phyloP scores from a whole-genome alignment of 2,329 filamentous ascomycete genomes.

The Aspergillus sp. region DNA sequence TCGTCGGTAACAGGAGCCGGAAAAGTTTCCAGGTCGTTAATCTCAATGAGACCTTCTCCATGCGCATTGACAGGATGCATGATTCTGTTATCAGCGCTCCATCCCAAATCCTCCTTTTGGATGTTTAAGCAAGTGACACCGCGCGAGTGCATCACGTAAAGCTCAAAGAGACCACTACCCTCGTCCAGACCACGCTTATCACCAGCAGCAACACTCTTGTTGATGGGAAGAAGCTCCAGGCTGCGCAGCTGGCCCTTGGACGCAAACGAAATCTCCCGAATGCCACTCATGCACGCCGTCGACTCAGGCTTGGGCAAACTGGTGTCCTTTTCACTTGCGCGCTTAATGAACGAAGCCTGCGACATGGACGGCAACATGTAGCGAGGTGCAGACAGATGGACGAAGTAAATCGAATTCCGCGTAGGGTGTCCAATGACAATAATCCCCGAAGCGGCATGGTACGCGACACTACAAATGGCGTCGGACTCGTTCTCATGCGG shows the following conservation, averaged over 20 bases:
- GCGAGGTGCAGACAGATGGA: conserved; percentile 87
- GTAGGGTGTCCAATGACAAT: conserved; percentile 93
- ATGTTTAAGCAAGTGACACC: conserved; percentile 86
- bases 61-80: conserved; percentile 69
- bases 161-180: conserved; percentile 75
- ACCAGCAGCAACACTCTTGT: conserved; percentile 32
- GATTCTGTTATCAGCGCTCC: conserved; percentile 84
- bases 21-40: conserved; percentile 57
- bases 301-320: conserved; percentile 78
- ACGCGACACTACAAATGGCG: conserved; percentile 94
- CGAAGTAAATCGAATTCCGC: conserved; percentile 93
- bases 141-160: conserved; percentile 96
- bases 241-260: conserved; percentile 82
- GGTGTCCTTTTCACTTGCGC: conserved; percentile 62
- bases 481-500: conserved; percentile 94
- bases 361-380: conserved; percentile 74
- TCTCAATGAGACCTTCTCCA: conserved; percentile 62
- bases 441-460: conserved; percentile 86
- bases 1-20: conserved; percentile 33
- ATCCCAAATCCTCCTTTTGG: conserved; percentile 82
- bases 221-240: conserved; percentile 72
- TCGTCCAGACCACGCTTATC: conserved; percentile 50
- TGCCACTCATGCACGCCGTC: conserved; percentile 93
- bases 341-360: conserved; percentile 80
- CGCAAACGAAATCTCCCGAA: conserved; percentile 87